Percentiles rank a stretch among this genome's conserved stretches.
Conservation (phyloP, 352 stramenopile genomes). For the Pythium dissotocum region DNA sequence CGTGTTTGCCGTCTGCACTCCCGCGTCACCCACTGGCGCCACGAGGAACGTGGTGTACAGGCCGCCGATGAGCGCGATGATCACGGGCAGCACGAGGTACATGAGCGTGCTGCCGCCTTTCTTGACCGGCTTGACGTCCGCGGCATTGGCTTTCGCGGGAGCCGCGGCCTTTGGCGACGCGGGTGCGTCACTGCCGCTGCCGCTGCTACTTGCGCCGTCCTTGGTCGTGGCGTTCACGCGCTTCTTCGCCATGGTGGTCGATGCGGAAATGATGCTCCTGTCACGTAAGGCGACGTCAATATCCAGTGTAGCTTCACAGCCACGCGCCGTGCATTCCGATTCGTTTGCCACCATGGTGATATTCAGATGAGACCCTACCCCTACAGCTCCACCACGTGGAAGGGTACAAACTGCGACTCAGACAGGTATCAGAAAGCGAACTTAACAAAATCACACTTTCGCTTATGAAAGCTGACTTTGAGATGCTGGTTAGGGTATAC, state of each 20-base stretch:
- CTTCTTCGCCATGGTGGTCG: not conserved
- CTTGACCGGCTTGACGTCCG: slow-evolving; percentile 6
- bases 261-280: not conserved
- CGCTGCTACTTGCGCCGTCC: slow-evolving; percentile 10
- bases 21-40: slow-evolving; percentile 3
- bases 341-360: too few species aligned
- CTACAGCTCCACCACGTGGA: not conserved
- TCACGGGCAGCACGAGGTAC: slow-evolving; percentile 36
- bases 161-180: not conserved
- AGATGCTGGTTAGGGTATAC: not conserved
- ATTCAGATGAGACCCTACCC: not conserved
- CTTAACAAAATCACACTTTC: not conserved
- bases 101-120: slow-evolving; percentile 24
- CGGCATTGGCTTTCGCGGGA: not conserved
- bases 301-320: slow-evolving; percentile 9
- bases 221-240: slow-evolving; percentile 17
- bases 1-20: slow-evolving; percentile 7
- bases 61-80: slow-evolving; percentile 40
- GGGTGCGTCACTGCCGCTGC: slow-evolving; percentile 9
- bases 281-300: not conserved
- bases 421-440: not conserved
- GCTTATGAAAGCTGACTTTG: not conserved
- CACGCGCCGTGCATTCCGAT: slow-evolving; percentile 7
- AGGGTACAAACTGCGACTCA: not conserved
- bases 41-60: slow-evolving; percentile 23